Evolutionary conservation across 2,329 filamentous ascomycete species (phyloP).

Genomic region (Penicillium sp.): DNA sequence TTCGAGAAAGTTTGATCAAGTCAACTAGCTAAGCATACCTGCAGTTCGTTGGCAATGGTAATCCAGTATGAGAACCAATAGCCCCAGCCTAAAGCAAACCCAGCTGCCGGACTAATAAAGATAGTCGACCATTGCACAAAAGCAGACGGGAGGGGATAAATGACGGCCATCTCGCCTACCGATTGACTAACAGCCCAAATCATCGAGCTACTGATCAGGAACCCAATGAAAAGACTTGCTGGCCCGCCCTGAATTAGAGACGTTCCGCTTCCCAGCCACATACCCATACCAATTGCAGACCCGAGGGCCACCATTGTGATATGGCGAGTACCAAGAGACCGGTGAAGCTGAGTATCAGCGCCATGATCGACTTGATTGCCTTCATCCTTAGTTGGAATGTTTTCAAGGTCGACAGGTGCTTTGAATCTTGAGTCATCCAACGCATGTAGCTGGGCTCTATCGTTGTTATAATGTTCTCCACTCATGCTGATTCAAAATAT

Average conservation of each 20-base stretch:
- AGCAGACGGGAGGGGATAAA: slow-evolving; percentile 52
- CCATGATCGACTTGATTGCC: background rate
- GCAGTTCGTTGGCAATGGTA: slow-evolving; percentile 50
- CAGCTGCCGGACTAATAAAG: slow-evolving; percentile 49
- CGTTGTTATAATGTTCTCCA: no score
- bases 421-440: no score
- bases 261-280: slow-evolving; percentile 7
- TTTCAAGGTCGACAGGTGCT: background rate
- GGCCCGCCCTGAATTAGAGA: slow-evolving; percentile 7
- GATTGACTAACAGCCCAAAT: slow-evolving; percentile 9
- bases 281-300: slow-evolving; percentile 9
- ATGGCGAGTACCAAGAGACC: slow-evolving; percentile 3
- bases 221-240: slow-evolving; percentile 11
- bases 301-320: slow-evolving; percentile 12
- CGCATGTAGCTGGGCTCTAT: no score
- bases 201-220: slow-evolving; percentile 3
- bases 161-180: slow-evolving; percentile 16
- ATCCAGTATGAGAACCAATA: slow-evolving; percentile 53
- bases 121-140: slow-evolving; percentile 55
- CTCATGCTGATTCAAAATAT: no score
- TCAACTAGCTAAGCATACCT: background rate
- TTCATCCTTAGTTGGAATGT: background rate
- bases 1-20: background rate
- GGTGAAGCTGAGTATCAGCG: slow-evolving; percentile 5
- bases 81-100: slow-evolving; percentile 53